phyloP scores from a whole-genome alignment of 1,284 basidiomycete species.

The Ustilago curta region DNA sequence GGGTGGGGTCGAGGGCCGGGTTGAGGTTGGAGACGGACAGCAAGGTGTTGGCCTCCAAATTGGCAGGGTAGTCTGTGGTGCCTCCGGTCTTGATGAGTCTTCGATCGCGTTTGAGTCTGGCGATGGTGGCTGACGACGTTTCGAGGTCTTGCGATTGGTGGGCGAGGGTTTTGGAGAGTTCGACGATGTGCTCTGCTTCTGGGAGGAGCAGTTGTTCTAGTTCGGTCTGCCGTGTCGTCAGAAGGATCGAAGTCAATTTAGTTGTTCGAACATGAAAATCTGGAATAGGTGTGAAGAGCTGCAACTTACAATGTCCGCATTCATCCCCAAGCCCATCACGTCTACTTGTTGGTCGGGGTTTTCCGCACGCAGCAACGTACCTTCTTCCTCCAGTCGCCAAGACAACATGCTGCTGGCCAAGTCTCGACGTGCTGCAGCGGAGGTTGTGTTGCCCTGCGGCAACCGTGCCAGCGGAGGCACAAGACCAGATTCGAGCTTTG shows the following conservation, averaged over 20 bases:
- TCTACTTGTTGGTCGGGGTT: conserved; percentile 7
- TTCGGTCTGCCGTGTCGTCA: conserved; percentile 1
- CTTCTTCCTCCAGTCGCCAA: conserved; percentile 48
- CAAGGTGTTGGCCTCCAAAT: conserved; percentile 23
- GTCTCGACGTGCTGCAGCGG: conserved; percentile 19
- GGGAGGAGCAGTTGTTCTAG: conserved; percentile 45
- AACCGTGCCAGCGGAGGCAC: conserved; percentile 41
- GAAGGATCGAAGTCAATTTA: too few relatives aligned
- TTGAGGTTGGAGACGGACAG: conserved; percentile 23
- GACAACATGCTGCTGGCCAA: conserved; percentile 40
- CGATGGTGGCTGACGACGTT: conserved; percentile 11
- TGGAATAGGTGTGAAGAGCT: too few relatives aligned
- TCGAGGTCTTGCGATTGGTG: conserved; percentile 33
- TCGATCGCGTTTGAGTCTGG: conserved; percentile 29
- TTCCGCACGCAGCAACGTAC: conserved; percentile 18
- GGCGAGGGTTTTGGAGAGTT: conserved; percentile 29
- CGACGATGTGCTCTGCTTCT: conserved; percentile 51
- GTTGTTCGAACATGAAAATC: too few relatives aligned
- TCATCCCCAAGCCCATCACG: conserved; percentile 28
- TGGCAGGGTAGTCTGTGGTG: conserved; percentile 24
- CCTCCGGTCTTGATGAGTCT: conserved; percentile 23
- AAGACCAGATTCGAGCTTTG: conserved; percentile 33
- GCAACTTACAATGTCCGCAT: conserved; percentile 15
- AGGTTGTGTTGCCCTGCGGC: conserved; percentile 11
- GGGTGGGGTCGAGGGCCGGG: conserved; percentile 11